Evolutionary conservation across 805 yeast species (phyloP), one percentile per base, ranked within the genome.

Genomic region (Blastobotrys robertii): DNA sequence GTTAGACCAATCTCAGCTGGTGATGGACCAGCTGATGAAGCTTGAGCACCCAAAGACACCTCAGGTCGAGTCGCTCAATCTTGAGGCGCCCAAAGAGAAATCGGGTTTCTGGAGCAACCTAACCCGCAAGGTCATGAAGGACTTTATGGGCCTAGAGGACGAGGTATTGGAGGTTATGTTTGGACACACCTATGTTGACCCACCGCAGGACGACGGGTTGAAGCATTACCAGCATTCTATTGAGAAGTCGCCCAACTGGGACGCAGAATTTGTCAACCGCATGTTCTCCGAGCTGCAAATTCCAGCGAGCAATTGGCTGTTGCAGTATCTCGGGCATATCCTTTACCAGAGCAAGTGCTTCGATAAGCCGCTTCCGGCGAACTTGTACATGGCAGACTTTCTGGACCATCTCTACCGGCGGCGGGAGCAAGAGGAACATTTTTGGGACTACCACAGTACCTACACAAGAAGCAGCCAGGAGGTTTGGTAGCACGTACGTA

Each of bases 1-100:
- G 16, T 47, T 65, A 14, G 66, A 62, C 44, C 70, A 66, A 51
- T 56, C 64, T 10, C 55, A 56, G 42, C 54, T 55, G 7, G 50
- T 60, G 9, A 42, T 50, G 36, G 52, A 52, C 33, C 62, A 60
- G 44, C 48, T 58, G 30, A 54, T 51, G 42, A 47, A 51, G 25
- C 44, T 59, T 3, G 55, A 52, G 43, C 15, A 11, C 29, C 25
- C 11, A 11, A 19, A 35, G 15, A 19, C 15, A 39, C 39, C 8
- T 40, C 44, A 8, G 46, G 40, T 11, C 38, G 35, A 35, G 41
- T 43, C 19, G 19, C 40, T 14, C 44, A 30, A 16, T 38, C 45
- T 28, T 40, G 31, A 40, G 38, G 49, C 28, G n/a, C 41, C 38
- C 19, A 34, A 6, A 43, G 30, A 15, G 41, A 19, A 19, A 6